phyloP scores from a whole-genome alignment of 768 basidiomycete genomes.

The Filobasidium wieringae region DNA sequence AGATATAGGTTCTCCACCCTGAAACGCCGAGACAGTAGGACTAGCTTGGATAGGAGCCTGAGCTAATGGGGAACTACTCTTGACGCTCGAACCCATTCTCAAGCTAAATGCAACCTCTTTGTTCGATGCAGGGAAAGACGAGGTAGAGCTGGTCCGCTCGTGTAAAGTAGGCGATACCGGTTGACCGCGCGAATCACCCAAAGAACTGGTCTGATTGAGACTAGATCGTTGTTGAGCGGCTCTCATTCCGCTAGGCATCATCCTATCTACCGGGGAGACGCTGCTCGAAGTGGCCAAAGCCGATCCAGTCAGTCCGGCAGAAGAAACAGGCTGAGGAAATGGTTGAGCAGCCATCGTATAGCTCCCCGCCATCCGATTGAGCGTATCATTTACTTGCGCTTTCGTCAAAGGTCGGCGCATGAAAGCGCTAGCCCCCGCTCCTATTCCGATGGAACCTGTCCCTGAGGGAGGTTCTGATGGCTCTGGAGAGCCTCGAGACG shows the following conservation, averaged over 20 bases:
- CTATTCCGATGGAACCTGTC: neutral
- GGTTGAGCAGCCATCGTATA: slow-evolving; percentile 17
- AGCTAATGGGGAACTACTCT: slow-evolving; percentile 11
- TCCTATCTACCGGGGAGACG: neutral
- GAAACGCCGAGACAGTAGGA: neutral
- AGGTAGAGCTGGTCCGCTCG: no score
- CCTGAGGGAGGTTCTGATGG: neutral
- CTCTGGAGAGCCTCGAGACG: slow-evolving; percentile 7
- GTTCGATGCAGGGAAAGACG: no score
- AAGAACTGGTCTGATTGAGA: no score
- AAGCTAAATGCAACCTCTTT: neutral
- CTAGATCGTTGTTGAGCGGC: no score
- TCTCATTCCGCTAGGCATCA: no score
- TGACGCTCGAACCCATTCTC: slow-evolving; percentile 9
- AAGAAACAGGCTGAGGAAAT: neutral
- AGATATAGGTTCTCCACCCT: neutral
- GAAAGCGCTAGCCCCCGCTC: neutral
- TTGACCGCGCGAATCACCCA: no score
- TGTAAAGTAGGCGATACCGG: no score
- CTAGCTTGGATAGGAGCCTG: slow-evolving; percentile 7
- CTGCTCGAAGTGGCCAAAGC: neutral
- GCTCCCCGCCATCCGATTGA: slow-evolving; percentile 28
- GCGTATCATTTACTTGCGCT: slow-evolving; percentile 27
- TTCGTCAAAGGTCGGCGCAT: slow-evolving; percentile 27
- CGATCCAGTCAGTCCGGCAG: neutral